These are phyloP conservation scores for Protomyces arabidopsidicola DNA, from an alignment of 1,139 yeast species.

Conservation along the genomic window DNA sequence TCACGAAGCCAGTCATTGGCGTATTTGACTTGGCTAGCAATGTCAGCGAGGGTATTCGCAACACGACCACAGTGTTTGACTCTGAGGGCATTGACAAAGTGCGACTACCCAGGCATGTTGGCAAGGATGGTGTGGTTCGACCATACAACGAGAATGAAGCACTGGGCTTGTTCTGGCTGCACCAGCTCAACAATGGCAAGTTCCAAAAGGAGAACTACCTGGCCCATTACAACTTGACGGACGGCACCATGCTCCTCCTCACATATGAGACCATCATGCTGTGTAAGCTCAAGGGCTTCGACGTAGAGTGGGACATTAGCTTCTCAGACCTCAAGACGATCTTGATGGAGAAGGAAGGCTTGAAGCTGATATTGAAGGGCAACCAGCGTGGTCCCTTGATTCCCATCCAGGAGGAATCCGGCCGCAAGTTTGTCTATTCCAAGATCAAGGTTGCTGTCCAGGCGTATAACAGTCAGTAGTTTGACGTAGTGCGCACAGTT, in stretches of 20 bases:
- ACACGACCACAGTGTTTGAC: slow-evolving; percentile 87
- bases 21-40: slow-evolving; percentile 87
- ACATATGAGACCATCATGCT: slow-evolving; percentile 68
- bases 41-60: slow-evolving; percentile 88
- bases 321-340: slow-evolving; percentile 63
- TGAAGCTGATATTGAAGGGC: slow-evolving; percentile 59
- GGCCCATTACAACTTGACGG: slow-evolving; percentile 77
- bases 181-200: slow-evolving; percentile 73
- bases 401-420: slow-evolving; percentile 66
- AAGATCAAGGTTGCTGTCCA: slow-evolving; percentile 68
- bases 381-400: slow-evolving; percentile 67
- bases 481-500: neutral
- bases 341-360: slow-evolving; percentile 74
- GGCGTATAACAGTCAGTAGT: slow-evolving; percentile 22
- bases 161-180: slow-evolving; percentile 91
- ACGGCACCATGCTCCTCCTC: slow-evolving; percentile 66
- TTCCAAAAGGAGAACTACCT: slow-evolving; percentile 68
- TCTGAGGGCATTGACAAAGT: slow-evolving; percentile 73
- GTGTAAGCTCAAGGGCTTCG: slow-evolving; percentile 59
- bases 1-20: slow-evolving; percentile 96
- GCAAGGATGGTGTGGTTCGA: slow-evolving; percentile 62
- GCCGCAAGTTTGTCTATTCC: slow-evolving; percentile 63
- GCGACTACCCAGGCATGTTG: slow-evolving; percentile 72
- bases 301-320: slow-evolving; percentile 60
- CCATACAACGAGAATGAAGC: slow-evolving; percentile 81